phyloP scores from a whole-genome alignment of 305 asterid genomes.

The Fraxinus paxiana region DNA sequence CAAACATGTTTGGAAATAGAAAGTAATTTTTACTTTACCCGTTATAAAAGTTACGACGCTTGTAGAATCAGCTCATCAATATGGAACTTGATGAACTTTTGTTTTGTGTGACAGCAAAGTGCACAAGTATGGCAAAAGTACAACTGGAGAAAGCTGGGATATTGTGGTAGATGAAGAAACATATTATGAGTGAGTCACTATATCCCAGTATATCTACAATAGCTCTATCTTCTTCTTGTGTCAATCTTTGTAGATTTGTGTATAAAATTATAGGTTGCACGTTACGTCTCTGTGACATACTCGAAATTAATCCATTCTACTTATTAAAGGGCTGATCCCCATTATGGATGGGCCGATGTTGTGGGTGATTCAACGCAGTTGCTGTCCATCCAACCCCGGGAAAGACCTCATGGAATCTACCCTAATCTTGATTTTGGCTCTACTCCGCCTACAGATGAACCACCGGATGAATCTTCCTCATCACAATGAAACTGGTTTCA shows the following conservation, averaged over 20 bases:
- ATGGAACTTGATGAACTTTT: neutral
- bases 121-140: slow-evolving; percentile 95
- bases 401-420: slow-evolving; percentile 89
- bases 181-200: slow-evolving; percentile 64
- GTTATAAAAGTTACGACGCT: neutral
- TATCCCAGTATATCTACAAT: neutral
- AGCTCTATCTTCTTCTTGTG: neutral
- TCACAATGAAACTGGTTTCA: slow-evolving; percentile 23
- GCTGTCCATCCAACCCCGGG: slow-evolving; percentile 75
- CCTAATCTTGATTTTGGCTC: slow-evolving; percentile 78
- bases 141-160: slow-evolving; percentile 98
- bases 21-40: neutral
- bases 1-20: neutral
- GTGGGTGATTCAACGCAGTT: slow-evolving; percentile 89
- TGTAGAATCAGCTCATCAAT: neutral
- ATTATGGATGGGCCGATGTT: slow-evolving; percentile 98
- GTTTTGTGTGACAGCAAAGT: slow-evolving; percentile 61
- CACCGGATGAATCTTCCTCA: slow-evolving; percentile 31
- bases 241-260: neutral
- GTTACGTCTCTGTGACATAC: neutral
- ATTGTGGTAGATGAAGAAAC: slow-evolving; percentile 93
- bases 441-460: slow-evolving; percentile 39
- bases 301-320: neutral
- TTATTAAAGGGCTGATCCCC: slow-evolving; percentile 86
- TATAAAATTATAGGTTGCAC: neutral